Percentiles rank a stretch among this genome's conserved stretches.
phyloP scores from a whole-genome alignment of 164 flowering plant genomes.

The Saururus chinensis region DNA sequence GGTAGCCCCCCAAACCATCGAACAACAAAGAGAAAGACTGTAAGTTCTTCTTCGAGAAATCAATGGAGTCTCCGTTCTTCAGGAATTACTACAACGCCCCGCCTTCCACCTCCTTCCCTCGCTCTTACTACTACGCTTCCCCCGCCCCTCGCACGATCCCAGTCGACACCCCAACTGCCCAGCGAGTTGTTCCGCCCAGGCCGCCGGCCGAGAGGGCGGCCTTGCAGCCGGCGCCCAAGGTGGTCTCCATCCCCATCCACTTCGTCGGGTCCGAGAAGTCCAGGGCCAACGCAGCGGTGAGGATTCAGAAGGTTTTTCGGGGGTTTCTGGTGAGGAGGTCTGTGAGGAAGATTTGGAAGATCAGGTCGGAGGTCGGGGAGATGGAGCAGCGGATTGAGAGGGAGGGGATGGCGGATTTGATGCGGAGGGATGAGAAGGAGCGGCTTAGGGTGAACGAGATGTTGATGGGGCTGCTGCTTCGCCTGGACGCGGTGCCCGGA shows the following conservation, averaged over 20 bases:
- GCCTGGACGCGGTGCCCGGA: conserved; percentile 53
- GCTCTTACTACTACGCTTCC: conserved; percentile 5
- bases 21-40: no score
- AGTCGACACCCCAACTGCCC: neutral
- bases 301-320: conserved; percentile 58
- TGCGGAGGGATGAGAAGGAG: conserved; percentile 38
- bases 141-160: conserved; percentile 1
- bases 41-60: no score
- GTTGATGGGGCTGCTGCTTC: conserved; percentile 51
- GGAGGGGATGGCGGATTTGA: conserved; percentile 25
- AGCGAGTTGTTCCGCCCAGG: conserved; percentile 3
- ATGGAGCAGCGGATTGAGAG: conserved; percentile 28
- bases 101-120: neutral
- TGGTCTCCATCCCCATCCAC: conserved; percentile 42
- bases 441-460: conserved; percentile 47
- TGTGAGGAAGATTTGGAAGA: conserved; percentile 33
- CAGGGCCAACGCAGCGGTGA: conserved; percentile 27
- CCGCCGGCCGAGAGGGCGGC: neutral
- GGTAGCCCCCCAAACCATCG: no score
- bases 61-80: no score
- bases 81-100: no score
- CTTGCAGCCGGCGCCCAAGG: conserved; percentile 18
- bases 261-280: conserved; percentile 24
- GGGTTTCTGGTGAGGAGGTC: conserved; percentile 52
- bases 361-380: conserved; percentile 34